Evolutionary conservation across 1,139 yeast species (phyloP), one percentile per base, ranked within the genome.

Genomic region (Pichia inconspicua): DNA sequence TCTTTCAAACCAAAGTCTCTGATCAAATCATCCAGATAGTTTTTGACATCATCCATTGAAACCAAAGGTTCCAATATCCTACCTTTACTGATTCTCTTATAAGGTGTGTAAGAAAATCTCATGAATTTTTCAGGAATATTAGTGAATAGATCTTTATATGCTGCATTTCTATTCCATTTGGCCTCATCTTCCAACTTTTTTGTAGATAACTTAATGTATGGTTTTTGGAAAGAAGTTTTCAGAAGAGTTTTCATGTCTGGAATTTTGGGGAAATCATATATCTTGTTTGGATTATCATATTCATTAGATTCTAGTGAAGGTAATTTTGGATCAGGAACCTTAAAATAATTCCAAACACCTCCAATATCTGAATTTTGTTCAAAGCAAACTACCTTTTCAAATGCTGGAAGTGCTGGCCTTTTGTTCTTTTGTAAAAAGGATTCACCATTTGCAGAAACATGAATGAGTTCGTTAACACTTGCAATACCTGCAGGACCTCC

Each of bases 401-500:
- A 68, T 4, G 49, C 46, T 0, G 43, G 42, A 46, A 72, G 74
- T 44, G 68, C 60, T 8, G 43, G 43, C 14, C 14, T 31, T 11
- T 25, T 14, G 3, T 69, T 53, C 10, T 35, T 25, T 19, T 50
- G 48, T 9, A 34, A 12, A n/a, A 31, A 32, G 10, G 41, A 28
- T 22, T 43, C 37, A 10, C 53, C 53, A 30, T 30, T 25, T 25
- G 45, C 36, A 11, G 43, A 38, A 42, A 48, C 45, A 40, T 50
- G 49, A 6, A 48, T 39, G 8, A 74, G 56, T 1, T 68, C 50
- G 48, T 73, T 76, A n/a, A 73, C 60, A 0, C 68, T 62, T 38
- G 73, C 65, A 14, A 75, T 73, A 4, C 78, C 78, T 1, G 75
- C 69, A 6, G 79, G 77, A 3, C 79, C 79, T 25, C 77, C 78